Evolutionary conservation across 768 basidiomycete species (phyloP).

Genomic region (Suillus subluteus): DNA sequence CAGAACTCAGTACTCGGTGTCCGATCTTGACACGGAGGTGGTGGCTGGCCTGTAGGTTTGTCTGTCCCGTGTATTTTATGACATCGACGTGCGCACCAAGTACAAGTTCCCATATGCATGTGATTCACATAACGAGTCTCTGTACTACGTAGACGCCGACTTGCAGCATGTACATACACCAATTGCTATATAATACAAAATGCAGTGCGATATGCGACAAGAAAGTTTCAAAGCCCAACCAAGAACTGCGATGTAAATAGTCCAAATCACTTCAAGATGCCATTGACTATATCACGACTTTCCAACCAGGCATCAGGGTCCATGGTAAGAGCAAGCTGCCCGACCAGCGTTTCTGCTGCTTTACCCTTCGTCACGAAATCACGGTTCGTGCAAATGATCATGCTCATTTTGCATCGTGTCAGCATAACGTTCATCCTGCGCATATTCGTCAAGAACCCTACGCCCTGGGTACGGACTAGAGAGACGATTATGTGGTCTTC

Average conservation of each 20-base stretch:
- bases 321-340: conserved; percentile 23
- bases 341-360: conserved; percentile 28
- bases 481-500: conserved; percentile 76
- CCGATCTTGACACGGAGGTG: neutral
- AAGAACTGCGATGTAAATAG: neutral
- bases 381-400: conserved; percentile 69
- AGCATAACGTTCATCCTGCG: conserved; percentile 86
- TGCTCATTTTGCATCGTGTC: conserved; percentile 70
- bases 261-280: neutral
- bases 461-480: conserved; percentile 56
- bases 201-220: neutral
- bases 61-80: neutral
- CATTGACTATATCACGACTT: conserved; percentile 12
- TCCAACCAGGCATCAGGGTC: conserved; percentile 21
- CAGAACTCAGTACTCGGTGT: neutral
- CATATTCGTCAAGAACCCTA: conserved; percentile 68
- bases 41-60: neutral
- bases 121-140: neutral
- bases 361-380: conserved; percentile 21
- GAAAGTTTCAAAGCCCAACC: neutral
- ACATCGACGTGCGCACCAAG: neutral
- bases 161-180: neutral
- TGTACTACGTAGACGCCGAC: neutral
- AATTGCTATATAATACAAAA: neutral
- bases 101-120: neutral